Percentiles rank a stretch among this genome's conserved stretches.
These are phyloP conservation scores for Magnusiomyces ingens DNA, from an alignment of 1,139 yeast species.

Conservation along the genomic window DNA sequence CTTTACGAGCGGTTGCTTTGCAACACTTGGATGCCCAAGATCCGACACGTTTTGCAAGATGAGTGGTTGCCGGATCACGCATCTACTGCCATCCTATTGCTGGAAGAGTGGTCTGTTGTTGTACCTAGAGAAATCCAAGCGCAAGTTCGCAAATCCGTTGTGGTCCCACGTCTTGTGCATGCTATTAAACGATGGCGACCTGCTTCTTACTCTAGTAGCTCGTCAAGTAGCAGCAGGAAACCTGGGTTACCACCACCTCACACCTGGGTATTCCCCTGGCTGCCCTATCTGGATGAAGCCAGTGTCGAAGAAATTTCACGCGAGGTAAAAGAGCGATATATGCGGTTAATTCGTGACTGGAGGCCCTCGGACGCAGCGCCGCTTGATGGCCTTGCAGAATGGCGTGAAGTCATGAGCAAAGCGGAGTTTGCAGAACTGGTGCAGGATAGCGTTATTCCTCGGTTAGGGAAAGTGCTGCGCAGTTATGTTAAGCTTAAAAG, in stretches of 20 bases:
- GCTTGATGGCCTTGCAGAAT: slow-evolving; percentile 31
- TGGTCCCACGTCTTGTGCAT: slow-evolving; percentile 36
- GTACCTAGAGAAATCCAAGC: slow-evolving; percentile 33
- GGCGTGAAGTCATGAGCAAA: slow-evolving; percentile 37
- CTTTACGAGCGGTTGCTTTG: slow-evolving; percentile 35
- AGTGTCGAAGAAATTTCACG: slow-evolving; percentile 24
- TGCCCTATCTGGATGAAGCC: slow-evolving; percentile 29
- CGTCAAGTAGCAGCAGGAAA: slow-evolving; percentile 3
- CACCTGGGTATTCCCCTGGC: slow-evolving; percentile 43
- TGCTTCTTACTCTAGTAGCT: slow-evolving; percentile 6
- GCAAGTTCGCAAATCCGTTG: slow-evolving; percentile 26
- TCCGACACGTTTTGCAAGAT: slow-evolving; percentile 28
- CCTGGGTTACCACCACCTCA: slow-evolving; percentile 18
- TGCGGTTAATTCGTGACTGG: slow-evolving; percentile 33
- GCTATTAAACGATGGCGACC: slow-evolving; percentile 38
- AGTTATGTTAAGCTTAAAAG: slow-evolving; percentile 29
- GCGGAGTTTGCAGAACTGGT: slow-evolving; percentile 26
- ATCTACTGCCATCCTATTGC: slow-evolving; percentile 25
- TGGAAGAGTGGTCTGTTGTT: slow-evolving; percentile 41
- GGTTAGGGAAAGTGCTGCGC: slow-evolving; percentile 28
- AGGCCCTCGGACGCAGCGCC: slow-evolving; percentile 26
- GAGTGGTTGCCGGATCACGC: slow-evolving; percentile 35
- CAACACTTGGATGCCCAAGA: slow-evolving; percentile 34
- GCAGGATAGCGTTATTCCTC: slow-evolving; percentile 30
- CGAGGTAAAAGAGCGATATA: slow-evolving; percentile 32